Evolutionary conservation across 768 basidiomycete species (phyloP).

Genomic region (Pulveroboletus sp.): DNA sequence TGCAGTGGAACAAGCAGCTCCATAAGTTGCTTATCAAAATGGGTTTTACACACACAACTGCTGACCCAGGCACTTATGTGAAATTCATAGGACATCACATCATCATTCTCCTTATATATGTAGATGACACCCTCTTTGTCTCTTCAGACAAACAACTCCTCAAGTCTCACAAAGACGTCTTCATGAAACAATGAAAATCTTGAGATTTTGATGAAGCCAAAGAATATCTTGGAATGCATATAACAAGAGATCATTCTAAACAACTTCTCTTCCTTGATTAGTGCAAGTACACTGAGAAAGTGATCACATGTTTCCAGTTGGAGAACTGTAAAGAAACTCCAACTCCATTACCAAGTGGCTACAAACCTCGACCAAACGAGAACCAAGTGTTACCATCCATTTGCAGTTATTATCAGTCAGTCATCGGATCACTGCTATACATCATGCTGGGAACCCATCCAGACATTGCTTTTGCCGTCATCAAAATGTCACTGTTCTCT

Average conservation of each 20-base stretch:
- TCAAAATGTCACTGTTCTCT: not conserved
- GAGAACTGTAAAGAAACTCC: not conserved
- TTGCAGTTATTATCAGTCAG: not conserved
- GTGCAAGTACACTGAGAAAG: not conserved
- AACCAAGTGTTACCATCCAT: not conserved
- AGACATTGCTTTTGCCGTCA: not conserved
- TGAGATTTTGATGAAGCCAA: not conserved
- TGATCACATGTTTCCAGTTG: not conserved
- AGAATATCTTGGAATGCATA: not conserved
- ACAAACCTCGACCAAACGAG: not conserved
- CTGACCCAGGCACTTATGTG: not conserved
- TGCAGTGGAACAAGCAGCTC: not conserved
- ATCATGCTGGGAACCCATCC: not conserved
- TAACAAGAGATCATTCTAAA: not conserved
- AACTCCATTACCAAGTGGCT: not conserved
- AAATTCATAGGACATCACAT: not conserved
- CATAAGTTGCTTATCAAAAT: not conserved
- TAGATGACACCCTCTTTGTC: not conserved
- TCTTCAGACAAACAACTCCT: not conserved
- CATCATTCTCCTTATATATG: not conserved
- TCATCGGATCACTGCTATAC: not conserved
- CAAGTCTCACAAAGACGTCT: not conserved
- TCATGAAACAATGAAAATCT: not conserved
- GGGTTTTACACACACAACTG: not conserved
- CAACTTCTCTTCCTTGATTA: not conserved